Percentiles rank a stretch among this genome's conserved stretches.
phyloP scores from a whole-genome alignment of 192 early-diverging fungal species.

The Coemansia sp. region DNA sequence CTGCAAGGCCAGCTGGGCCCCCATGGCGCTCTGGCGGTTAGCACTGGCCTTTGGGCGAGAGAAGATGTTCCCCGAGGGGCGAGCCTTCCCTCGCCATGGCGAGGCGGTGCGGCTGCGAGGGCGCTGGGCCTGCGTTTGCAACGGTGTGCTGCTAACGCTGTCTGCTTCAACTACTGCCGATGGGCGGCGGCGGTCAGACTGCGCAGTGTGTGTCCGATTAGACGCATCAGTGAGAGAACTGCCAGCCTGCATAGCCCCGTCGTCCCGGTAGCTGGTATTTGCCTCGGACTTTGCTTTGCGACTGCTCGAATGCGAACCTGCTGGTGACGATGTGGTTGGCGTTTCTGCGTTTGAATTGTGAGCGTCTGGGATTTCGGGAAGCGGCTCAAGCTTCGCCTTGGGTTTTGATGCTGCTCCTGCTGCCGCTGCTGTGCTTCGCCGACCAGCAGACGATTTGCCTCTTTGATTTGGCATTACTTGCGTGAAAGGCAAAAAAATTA shows the following conservation, averaged over 20 bases:
- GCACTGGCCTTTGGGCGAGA: conserved; percentile 17
- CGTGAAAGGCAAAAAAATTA: background rate
- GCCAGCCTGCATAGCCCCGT: background rate
- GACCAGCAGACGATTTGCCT: conserved; percentile 9
- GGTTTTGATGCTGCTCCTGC: conserved; percentile 5
- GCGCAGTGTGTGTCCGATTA: background rate
- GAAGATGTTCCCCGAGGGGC: conserved; percentile 28
- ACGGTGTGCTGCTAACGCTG: background rate
- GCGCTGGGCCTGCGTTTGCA: background rate
- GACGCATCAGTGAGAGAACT: background rate
- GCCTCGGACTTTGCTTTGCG: background rate
- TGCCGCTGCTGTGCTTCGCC: conserved; percentile 1
- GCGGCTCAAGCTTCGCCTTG: conserved; percentile 22
- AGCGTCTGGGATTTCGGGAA: conserved; percentile 33
- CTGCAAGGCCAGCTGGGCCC: background rate
- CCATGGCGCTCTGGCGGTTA: conserved; percentile 13
- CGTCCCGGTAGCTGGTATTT: background rate
- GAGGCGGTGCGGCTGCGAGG: conserved; percentile 37
- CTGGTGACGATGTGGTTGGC: background rate
- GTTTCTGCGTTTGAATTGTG: background rate
- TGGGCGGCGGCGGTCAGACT: background rate
- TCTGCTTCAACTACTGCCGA: background rate
- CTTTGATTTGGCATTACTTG: conserved; percentile 26
- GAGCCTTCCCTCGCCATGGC: conserved; percentile 36
- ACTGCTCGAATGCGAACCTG: background rate